Evolutionary conservation across 2,329 filamentous ascomycete species (phyloP).

Genomic region (Zymoseptoria tritici): DNA sequence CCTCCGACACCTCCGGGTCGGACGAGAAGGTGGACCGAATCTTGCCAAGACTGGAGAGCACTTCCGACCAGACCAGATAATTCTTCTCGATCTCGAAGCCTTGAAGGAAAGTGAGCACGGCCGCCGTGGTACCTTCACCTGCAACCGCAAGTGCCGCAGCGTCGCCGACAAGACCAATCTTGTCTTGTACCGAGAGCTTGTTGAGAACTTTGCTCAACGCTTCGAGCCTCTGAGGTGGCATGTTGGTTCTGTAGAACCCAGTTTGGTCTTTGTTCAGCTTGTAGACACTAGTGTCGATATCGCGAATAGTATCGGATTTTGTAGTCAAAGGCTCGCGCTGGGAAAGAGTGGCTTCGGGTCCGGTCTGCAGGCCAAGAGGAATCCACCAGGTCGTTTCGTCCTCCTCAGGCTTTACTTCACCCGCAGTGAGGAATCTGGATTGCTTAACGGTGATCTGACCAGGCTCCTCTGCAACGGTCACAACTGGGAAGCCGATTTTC

Average conservation of each 20-base stretch:
- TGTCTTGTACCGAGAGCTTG: constrained; percentile 74
- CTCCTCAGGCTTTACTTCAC: constrained; percentile 84
- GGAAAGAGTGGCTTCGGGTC: constrained; percentile 55
- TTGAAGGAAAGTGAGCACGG: constrained; percentile 74
- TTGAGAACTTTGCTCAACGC: constrained; percentile 72
- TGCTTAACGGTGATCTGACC: constrained; percentile 78
- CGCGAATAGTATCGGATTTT: constrained; percentile 69
- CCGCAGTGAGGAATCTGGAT: constrained; percentile 81
- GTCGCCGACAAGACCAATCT: constrained; percentile 86
- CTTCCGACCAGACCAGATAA: constrained; percentile 83
- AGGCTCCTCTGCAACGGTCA: constrained; percentile 77
- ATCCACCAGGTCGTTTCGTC: constrained; percentile 95
- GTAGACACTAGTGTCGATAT: constrained; percentile 75
- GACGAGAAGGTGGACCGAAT: constrained; percentile 81
- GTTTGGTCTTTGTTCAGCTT: constrained; percentile 86
- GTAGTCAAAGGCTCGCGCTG: constrained; percentile 61
- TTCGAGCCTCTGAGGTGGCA: constrained; percentile 72
- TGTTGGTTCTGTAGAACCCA: constrained; percentile 89
- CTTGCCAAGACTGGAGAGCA: constrained; percentile 66
- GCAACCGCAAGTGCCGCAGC: constrained; percentile 83
- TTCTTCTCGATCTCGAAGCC: constrained; percentile 76
- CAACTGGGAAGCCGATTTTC: constrained; percentile 87
- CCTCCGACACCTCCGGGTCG: constrained; percentile 62
- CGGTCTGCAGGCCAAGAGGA: constrained; percentile 76
- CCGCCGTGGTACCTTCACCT: constrained; percentile 73